Conservation (phyloP, 2,329 filamentous ascomycete species). For the Colletotrichum lini region DNA sequence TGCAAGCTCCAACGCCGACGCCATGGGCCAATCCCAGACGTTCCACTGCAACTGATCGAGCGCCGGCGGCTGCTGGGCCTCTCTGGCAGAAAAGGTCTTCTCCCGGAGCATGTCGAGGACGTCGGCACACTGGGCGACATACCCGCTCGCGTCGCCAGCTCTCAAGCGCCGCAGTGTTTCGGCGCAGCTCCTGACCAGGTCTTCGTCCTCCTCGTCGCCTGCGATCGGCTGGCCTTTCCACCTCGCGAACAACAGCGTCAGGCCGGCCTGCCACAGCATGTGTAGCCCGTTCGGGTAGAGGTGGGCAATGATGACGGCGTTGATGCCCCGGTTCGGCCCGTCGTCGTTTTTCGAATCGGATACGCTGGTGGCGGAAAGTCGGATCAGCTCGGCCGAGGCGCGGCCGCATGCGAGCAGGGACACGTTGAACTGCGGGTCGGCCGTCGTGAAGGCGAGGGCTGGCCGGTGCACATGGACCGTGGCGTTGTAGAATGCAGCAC, state of each 20-base stretch:
- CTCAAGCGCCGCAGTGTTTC: conserved; percentile 37
- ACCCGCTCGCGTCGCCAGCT: conserved; percentile 34
- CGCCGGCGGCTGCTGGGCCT: conserved; percentile 17
- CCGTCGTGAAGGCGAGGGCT: conserved; percentile 45
- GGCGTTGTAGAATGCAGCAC: conserved; percentile 42
- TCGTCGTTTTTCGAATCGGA: neutral
- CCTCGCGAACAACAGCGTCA: conserved; percentile 45
- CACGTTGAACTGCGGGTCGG: conserved; percentile 43
- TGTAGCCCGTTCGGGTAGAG: conserved; percentile 47
- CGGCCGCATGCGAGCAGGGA: conserved; percentile 43
- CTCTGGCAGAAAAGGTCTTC: conserved; percentile 43
- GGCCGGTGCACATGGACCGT: conserved; percentile 47
- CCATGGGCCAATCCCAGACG: conserved; percentile 49
- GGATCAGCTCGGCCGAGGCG: conserved; percentile 39
- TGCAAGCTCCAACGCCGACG: conserved; percentile 46
- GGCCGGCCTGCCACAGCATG: conserved; percentile 48
- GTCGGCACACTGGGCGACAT: conserved; percentile 44
- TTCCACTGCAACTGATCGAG: conserved; percentile 47
- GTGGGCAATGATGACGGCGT: conserved; percentile 31
- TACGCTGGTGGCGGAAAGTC: neutral
- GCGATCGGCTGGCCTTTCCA: conserved; percentile 44
- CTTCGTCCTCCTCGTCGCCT: conserved; percentile 38
- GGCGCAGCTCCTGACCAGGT: conserved; percentile 40
- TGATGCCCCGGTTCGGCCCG: neutral
- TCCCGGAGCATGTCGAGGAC: conserved; percentile 43